Conservation (phyloP, 306 rosid genomes). For the Cucumis cinereus region DNA sequence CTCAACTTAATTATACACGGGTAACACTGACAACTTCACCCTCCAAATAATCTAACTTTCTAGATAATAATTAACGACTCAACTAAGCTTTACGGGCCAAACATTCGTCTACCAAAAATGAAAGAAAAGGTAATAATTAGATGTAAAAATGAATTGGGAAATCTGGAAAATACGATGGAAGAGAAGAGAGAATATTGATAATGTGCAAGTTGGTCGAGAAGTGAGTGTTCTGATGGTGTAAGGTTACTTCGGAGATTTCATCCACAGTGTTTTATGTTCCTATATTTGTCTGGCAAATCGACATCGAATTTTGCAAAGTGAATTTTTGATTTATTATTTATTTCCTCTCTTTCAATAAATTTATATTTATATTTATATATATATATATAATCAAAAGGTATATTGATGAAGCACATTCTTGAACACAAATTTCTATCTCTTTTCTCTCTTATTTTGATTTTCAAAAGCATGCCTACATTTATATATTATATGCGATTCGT, state of each 20-base stretch:
- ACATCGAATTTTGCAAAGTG: not conserved
- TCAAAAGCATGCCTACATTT: not conserved
- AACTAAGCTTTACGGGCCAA: no score
- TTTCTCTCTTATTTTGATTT: not conserved
- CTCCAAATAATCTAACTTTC: no score
- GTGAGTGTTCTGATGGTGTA: not conserved
- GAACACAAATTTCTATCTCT: not conserved
- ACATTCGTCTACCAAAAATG: no score
- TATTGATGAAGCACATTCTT: not conserved
- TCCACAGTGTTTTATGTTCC: not conserved
- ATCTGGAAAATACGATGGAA: not conserved
- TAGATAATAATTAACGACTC: no score
- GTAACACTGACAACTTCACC: no score
- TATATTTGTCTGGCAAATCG: slow-evolving; percentile 1
- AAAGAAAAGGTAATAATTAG: no score
- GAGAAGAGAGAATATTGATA: not conserved
- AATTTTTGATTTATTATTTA: not conserved
- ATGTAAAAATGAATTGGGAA: not conserved
- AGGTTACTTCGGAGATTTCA: not conserved
- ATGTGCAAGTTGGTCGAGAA: not conserved
- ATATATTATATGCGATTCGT: not conserved
- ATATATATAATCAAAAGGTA: not conserved
- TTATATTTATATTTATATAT: no score
- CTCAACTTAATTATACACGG: no score
- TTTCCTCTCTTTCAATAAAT: not conserved